Evolutionary conservation across 78 protist genomes (phyloP), one percentile per base, ranked within the genome.

Genomic region (Speleostelium caveatum): DNA sequence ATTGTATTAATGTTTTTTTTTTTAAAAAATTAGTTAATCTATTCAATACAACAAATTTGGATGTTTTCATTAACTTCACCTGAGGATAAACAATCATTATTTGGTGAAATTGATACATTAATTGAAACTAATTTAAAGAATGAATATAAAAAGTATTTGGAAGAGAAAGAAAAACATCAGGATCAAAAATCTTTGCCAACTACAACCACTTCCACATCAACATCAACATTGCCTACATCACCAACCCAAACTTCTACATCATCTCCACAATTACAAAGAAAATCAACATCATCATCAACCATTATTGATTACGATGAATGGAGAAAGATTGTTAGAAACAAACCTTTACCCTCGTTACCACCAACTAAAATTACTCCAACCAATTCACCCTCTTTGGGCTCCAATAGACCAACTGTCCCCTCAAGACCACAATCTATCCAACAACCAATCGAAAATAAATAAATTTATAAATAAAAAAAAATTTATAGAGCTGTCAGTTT

Each of bases 301-400:
- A 19, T 39, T 3, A 49, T 45, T 19, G 26, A 28, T 12, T 68
- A 36, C 22, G 91, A 83, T 21, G 91, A 83, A 39, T 83, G 91
- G 91, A 69, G 68, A 35, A 22, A 41, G 42, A 21, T 71, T 7
- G 91, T 83, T 33, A 83, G 30, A 59, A 83, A 83, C 51, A 83
- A 83, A 53, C 91, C 91, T 22, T 26, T 83, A 42, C 91, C 91
- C 28, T 74, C 75, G 22, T 42, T 58, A 56, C 91, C 91, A 17
- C 30, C 45, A 17, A 14, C 63, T 22, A 22, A 49, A 28, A 3
- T 21, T 24, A 35, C 14, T 22, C 30, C 16, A 22, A 33, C 16
- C 17, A 66, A 51, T 36, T 69, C 79, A 0, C 79, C 91, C 16
- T 66, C 87, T 32, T n/a, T n/a, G n/a, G n/a, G n/a, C n/a, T n/a